Conservation (phyloP, 177 flowering plant genomes). For the Vitis hybrid region DNA sequence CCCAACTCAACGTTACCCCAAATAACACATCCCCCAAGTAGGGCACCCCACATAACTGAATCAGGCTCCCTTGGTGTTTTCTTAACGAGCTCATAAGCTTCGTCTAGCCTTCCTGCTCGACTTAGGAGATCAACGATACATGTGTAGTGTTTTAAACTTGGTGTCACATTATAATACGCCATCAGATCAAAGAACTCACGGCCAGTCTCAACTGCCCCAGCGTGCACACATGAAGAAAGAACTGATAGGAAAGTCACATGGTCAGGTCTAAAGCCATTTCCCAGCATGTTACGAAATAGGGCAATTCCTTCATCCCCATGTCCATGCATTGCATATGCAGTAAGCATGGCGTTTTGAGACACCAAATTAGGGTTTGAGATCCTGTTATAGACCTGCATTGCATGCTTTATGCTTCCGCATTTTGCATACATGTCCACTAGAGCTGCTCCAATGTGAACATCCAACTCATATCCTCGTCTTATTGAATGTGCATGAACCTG, state of each 20-base stretch:
- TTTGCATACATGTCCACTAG: slow-evolving; percentile 82
- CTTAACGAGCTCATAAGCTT: slow-evolving; percentile 51
- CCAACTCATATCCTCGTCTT: slow-evolving; percentile 43
- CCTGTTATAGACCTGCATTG: slow-evolving; percentile 37
- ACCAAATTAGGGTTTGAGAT: slow-evolving; percentile 57
- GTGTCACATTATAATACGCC: slow-evolving; percentile 41
- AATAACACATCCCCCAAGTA: slow-evolving; percentile 64
- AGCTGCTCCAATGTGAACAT: slow-evolving; percentile 59
- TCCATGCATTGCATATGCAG: slow-evolving; percentile 79
- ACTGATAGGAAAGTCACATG: slow-evolving; percentile 62
- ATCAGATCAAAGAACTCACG: slow-evolving; percentile 48
- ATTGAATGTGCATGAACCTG: slow-evolving; percentile 67
- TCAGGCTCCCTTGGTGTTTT: slow-evolving; percentile 53
- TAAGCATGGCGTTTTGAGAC: slow-evolving; percentile 67
- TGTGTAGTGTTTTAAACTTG: slow-evolving; percentile 67
- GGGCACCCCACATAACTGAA: slow-evolving; percentile 60
- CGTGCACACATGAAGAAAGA: slow-evolving; percentile 70
- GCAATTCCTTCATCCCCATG: slow-evolving; percentile 57
- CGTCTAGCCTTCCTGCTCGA: slow-evolving; percentile 50
- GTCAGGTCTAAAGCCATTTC: slow-evolving; percentile 52
- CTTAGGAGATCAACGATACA: slow-evolving; percentile 74
- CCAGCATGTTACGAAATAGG: slow-evolving; percentile 48
- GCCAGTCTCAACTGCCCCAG: slow-evolving; percentile 53
- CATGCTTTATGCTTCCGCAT: slow-evolving; percentile 57
- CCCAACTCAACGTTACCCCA: slow-evolving; percentile 52